Base-by-base conservation (phyloP, 1,284 basidiomycete species). In the Microbotryum lychnidis-dioicae region DNA sequence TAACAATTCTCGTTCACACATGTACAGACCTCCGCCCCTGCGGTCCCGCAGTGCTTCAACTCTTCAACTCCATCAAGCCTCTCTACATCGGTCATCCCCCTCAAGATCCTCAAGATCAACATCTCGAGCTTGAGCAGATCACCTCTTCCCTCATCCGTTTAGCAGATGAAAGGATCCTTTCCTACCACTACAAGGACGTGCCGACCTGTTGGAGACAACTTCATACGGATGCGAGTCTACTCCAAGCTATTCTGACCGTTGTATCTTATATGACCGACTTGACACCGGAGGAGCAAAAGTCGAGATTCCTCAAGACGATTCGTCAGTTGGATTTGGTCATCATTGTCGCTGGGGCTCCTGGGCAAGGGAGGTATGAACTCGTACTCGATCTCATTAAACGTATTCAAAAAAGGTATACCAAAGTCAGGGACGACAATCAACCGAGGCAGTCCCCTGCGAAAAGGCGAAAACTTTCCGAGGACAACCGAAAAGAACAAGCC, bases 301-400 rank as follows among this genome's bases (percentile, higher is more conserved):
- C 6, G 4, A 25, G 10, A 21, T 45, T 54, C 21, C 54, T 57
- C 27, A 61, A 68, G 2, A 58, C 63, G 5, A 80, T 94, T 45
- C 76, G 78, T 6, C 76, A 79, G 16, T 77, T 97, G 33, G 93
- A 97, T 72, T 80, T 79, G 69, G 85, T 86, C 1, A 85, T 94
- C 66, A 85, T 97, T 67, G 80, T 94, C 50, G 87, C 91, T 9
- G 92, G 91, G 1, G 83, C 85, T 1, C 80, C 84, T 27, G 89
- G 88, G 8, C 73, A 79, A 31, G 78, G 78, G 7, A 77, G 87
- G 53, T 74, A 83, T 44, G 82, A 86, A 42, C 72, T 85, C 52
- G 79, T 89, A 12, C 78, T 83, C 46, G 76, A 77, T 21, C 73
- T 88, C 44, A 87, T 96, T 64, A 67, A 70, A 44, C 66, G 63